phyloP scores from a whole-genome alignment of 768 basidiomycete genomes.

The Auricularia cornea region DNA sequence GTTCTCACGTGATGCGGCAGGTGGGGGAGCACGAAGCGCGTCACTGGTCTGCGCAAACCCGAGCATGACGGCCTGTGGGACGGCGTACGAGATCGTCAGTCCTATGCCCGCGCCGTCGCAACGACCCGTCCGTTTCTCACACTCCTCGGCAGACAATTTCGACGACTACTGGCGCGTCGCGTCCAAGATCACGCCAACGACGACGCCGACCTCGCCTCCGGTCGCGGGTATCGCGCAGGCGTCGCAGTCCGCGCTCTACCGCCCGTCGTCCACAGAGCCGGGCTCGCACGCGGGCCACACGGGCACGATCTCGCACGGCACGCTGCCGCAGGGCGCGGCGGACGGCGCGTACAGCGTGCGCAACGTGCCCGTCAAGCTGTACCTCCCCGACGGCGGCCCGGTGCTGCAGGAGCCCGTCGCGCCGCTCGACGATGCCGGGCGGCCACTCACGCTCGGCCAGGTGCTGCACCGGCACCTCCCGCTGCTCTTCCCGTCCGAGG shows the following conservation, averaged over 20 bases:
- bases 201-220: conserved; percentile 33
- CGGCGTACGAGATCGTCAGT: conserved; percentile 83
- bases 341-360: conserved; percentile 85
- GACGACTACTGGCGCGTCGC: conserved; percentile 93
- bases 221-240: conserved; percentile 42
- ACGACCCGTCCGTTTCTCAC: too few relatives aligned
- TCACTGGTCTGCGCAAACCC: conserved; percentile 80
- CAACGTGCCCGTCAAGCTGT: conserved; percentile 82
- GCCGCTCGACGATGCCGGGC: conserved; percentile 74
- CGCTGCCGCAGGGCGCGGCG: conserved; percentile 40
- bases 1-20: not conserved
- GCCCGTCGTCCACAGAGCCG: conserved; percentile 32
- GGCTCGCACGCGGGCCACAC: conserved; percentile 48
- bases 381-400: conserved; percentile 75
- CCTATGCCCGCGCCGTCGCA: too few relatives aligned
- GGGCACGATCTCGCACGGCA: conserved; percentile 59
- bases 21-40: conserved; percentile 92
- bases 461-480: conserved; percentile 70
- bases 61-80: conserved; percentile 98
- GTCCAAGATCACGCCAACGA: conserved; percentile 84
- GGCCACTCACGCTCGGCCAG: conserved; percentile 58
- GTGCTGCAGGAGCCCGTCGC: conserved; percentile 85
- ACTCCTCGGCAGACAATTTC: conserved; percentile 93
- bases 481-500: conserved; percentile 65
- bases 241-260: conserved; percentile 17